These are phyloP conservation scores for Chrysanthemum makinoi DNA, from an alignment of 129 eudicot genomes.

Conservation along the genomic window DNA sequence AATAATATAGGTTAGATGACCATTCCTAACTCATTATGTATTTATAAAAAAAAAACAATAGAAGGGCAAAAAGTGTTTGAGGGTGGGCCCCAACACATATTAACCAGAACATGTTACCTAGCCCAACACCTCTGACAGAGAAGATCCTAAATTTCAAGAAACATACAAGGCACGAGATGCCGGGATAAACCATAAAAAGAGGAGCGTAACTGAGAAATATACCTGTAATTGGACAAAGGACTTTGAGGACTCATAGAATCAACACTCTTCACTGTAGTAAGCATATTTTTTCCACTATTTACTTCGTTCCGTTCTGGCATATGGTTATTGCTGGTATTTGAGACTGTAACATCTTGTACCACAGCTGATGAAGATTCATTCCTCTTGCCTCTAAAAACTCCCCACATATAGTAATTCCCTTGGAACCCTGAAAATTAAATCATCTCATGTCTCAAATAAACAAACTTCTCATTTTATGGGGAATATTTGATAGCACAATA, in stretches of 20 bases:
- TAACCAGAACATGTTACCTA: not conserved
- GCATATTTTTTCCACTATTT: slow-evolving; percentile 9
- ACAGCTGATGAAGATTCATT: slow-evolving; percentile 1
- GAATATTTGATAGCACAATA: not conserved
- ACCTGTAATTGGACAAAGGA: slow-evolving; percentile 38
- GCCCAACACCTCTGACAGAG: not conserved
- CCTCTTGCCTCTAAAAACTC: slow-evolving; percentile 49
- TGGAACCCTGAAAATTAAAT: slow-evolving; percentile 26
- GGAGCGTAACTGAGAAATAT: slow-evolving; percentile 3
- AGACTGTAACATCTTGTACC: not conserved
- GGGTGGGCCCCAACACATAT: not conserved
- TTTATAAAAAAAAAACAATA: too few relatives aligned
- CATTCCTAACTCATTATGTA: too few relatives aligned
- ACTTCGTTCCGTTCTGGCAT: slow-evolving; percentile 4
- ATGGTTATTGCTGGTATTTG: slow-evolving; percentile 6
- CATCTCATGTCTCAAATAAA: not conserved
- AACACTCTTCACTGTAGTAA: slow-evolving; percentile 18
- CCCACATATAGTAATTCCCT: slow-evolving; percentile 37
- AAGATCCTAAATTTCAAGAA: not conserved
- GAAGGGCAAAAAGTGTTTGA: not conserved
- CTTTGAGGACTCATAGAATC: slow-evolving; percentile 42
- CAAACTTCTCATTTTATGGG: not conserved
- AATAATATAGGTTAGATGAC: too few relatives aligned
- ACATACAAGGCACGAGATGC: not conserved
- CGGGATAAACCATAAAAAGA: not conserved